phyloP scores from a whole-genome alignment of 805 yeast species.

The Nakazawaea anatomiae region DNA sequence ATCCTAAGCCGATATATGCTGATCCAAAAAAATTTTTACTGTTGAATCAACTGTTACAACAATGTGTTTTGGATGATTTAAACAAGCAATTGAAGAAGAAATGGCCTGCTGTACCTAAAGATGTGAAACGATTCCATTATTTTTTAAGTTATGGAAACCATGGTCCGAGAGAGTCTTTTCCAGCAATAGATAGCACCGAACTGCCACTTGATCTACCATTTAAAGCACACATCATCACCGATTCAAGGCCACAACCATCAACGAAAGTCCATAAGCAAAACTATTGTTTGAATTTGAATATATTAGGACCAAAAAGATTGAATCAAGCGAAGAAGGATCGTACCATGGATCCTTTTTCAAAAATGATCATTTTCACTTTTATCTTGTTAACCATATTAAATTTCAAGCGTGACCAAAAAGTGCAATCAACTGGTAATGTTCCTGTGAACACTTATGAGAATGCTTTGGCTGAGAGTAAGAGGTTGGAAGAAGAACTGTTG shows the following conservation, averaged over 20 bases:
- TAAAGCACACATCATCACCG: slow-evolving; percentile 29
- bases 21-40: slow-evolving; percentile 21
- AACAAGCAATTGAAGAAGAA: slow-evolving; percentile 36
- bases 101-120: slow-evolving; percentile 47
- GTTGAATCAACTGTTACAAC: slow-evolving; percentile 53
- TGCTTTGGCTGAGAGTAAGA: slow-evolving; percentile 10
- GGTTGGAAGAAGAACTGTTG: slow-evolving; percentile 16
- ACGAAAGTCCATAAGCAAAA: slow-evolving; percentile 29
- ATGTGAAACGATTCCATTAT: slow-evolving; percentile 51
- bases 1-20: slow-evolving; percentile 24
- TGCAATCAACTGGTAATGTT: slow-evolving; percentile 22
- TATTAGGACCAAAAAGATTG: slow-evolving; percentile 34
- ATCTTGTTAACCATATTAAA: slow-evolving; percentile 44
- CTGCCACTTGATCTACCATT: slow-evolving; percentile 62
- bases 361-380: slow-evolving; percentile 44
- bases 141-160: slow-evolving; percentile 64
- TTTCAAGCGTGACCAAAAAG: slow-evolving; percentile 43
- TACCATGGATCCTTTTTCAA: slow-evolving; percentile 53
- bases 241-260: slow-evolving; percentile 19
- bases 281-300: slow-evolving; percentile 29
- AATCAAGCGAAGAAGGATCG: slow-evolving; percentile 39
- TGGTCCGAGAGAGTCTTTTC: slow-evolving; percentile 61
- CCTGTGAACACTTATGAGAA: slow-evolving; percentile 24
- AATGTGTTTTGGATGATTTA: slow-evolving; percentile 43
- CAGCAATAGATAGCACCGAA: slow-evolving; percentile 32